Conservation (phyloP, 2,329 filamentous ascomycete genomes). For the Penicillium sp. region DNA sequence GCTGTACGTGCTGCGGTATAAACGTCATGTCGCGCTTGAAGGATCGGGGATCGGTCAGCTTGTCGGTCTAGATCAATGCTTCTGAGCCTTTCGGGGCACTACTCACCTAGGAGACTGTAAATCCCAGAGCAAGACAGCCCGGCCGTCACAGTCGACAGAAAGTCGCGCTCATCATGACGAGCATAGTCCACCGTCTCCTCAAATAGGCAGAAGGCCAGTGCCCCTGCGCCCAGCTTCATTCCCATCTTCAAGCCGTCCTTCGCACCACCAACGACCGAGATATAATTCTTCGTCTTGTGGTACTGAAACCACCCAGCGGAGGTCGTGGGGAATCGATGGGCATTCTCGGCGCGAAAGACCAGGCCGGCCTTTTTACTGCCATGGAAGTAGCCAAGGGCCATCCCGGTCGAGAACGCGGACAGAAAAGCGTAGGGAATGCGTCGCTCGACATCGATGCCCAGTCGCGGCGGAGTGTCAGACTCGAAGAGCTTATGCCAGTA, state of each 20-base stretch:
- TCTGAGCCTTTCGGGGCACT: background rate
- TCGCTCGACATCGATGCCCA: slow-evolving; percentile 58
- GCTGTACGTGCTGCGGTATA: slow-evolving; percentile 72
- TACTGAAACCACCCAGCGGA: slow-evolving; percentile 95
- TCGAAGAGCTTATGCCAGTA: slow-evolving; percentile 36
- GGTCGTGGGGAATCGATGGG: slow-evolving; percentile 79
- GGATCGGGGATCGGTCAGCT: background rate
- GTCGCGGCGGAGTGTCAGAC: slow-evolving; percentile 36
- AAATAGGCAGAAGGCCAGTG: slow-evolving; percentile 67
- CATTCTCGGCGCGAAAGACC: slow-evolving; percentile 90
- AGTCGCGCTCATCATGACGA: slow-evolving; percentile 57
- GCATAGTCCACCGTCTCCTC: slow-evolving; percentile 79
- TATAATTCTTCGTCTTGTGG: slow-evolving; percentile 96
- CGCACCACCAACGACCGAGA: slow-evolving; percentile 69
- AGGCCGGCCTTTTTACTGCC: slow-evolving; percentile 69
- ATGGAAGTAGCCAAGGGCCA: slow-evolving; percentile 63
- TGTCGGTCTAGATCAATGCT: no score
- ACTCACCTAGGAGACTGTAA: slow-evolving; percentile 80
- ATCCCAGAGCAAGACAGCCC: slow-evolving; percentile 77
- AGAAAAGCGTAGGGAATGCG: slow-evolving; percentile 61
- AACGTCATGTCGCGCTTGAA: slow-evolving; percentile 68
- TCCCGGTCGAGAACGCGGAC: slow-evolving; percentile 62
- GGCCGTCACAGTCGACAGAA: slow-evolving; percentile 73
- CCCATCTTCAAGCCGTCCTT: slow-evolving; percentile 75
- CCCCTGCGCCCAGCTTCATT: slow-evolving; percentile 63